Evolutionary conservation across 1,139 yeast genomes (phyloP).

Genomic region (Zygosaccharomyces pseudobailii): DNA sequence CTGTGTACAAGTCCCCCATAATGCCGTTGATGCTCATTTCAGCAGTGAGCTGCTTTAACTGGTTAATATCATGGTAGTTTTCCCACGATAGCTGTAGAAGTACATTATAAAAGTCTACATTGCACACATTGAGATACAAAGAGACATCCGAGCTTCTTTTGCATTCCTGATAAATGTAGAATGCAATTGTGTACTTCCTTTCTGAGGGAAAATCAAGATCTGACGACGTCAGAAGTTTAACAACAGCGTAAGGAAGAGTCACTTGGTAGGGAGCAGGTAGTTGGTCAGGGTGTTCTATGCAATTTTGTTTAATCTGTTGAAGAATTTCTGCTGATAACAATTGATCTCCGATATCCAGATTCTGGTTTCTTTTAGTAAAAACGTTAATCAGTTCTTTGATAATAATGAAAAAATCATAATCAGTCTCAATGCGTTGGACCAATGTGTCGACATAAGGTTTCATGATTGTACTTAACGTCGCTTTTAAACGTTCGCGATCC

Average conservation of each 20-base stretch:
- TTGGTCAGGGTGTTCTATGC: slow-evolving; percentile 6
- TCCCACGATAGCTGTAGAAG: slow-evolving; percentile 29
- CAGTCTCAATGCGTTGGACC: slow-evolving; percentile 17
- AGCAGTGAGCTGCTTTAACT: slow-evolving; percentile 18
- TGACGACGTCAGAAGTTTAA: slow-evolving; percentile 18
- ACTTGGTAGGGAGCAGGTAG: slow-evolving; percentile 29
- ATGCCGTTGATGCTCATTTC: slow-evolving; percentile 34
- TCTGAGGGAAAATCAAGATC: slow-evolving; percentile 21
- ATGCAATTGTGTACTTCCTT: slow-evolving; percentile 24
- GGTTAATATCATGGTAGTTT: slow-evolving; percentile 24
- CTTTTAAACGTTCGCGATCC: slow-evolving; percentile 22
- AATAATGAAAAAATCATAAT: slow-evolving; percentile 23
- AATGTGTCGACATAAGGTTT: slow-evolving; percentile 20
- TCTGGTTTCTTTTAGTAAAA: slow-evolving; percentile 17
- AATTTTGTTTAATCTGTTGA: slow-evolving; percentile 16
- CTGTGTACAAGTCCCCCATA: slow-evolving; percentile 29
- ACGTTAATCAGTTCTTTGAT: slow-evolving; percentile 13
- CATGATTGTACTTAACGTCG: slow-evolving; percentile 21
- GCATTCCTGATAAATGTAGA: slow-evolving; percentile 28
- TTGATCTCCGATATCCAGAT: slow-evolving; percentile 10
- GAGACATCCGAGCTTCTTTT: slow-evolving; percentile 25
- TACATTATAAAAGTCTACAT: slow-evolving; percentile 30
- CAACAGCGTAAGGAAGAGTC: slow-evolving; percentile 27
- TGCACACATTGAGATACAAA: slow-evolving; percentile 29
- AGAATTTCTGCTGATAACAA: slow-evolving; percentile 14